Base-by-base conservation (phyloP, 2,329 filamentous ascomycete species). In the Pyrenophora seminiperda region DNA sequence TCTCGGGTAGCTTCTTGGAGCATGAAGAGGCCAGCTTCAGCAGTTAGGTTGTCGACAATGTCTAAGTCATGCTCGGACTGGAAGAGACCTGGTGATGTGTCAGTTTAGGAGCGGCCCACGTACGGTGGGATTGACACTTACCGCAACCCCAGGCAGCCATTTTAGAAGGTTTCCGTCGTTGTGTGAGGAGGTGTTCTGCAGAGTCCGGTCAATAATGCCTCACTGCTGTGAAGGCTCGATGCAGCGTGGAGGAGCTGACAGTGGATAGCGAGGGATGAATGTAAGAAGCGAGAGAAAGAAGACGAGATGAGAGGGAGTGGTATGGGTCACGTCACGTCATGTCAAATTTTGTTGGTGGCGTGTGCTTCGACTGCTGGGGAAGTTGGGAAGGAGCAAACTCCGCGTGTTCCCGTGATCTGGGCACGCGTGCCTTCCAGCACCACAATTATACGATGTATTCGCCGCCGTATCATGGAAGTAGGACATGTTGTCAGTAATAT, bases 1-100 rank as follows among this genome's bases (percentile, higher is more conserved):
- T 45, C 48, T n/a, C 47, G n/a, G 15, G 50, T 50, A 3, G 53
- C 44, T 18, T 59, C 33, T 27, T 55, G 40, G 6, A 63, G 40
- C 32, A 56, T 46, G 32, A 32, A 31, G 30, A 62, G 44, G 40
- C 56, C 58, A 20, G 56, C 49, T 37, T 60, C 58, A 7, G 43
- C 2, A 15, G 38, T 31, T 4, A 60, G 34, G 10, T 62, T 59
- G 7, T 38, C 15, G 24, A 60, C 5, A 11, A 53, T 56, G 19
- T 63, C 60, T 9, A 59, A 49, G 39, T 65, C 59, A 13, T 63
- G 50, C 36, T 63, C 60, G 1, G 55, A 59, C 30, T 63, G 52
- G 43, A 63, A 65, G 29, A 65, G 62, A 39, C 50, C 59, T 64
- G 24, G 4, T 3, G 4, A 20, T 1, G 5, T 15, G 13, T 47